Base-by-base conservation (phyloP, 306 rosid genomes). In the Spatholobus suberectus region DNA sequence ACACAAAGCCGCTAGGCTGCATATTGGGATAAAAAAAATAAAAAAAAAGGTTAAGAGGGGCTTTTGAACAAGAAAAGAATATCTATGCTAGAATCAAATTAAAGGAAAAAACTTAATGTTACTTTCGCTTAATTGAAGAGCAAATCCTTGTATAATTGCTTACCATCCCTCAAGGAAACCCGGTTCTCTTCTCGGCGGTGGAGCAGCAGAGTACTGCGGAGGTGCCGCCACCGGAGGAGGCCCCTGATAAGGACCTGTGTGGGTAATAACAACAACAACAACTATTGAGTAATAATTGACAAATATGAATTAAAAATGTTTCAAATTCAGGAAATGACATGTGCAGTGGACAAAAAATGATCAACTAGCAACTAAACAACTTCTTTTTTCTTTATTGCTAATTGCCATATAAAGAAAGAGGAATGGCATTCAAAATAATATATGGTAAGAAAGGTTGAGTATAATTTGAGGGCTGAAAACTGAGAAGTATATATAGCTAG, bases 91-190 rank as follows among this genome's bases (percentile, higher is more conserved):
- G 2, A 70, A 35, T 9, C 3, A 62, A 44, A n/a, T n/a, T n/a
- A n/a, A 62, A 17, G 15, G 0, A 14, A 4, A 37, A 75, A 49
- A 13, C 8, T 55, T 44, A 24, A 46, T 29, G 17, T 20, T 15
- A 76, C n/a, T 61, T 49, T 49, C 29, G 54, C 13, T 79, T 54
- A 52, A 78, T 54, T 74, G 46, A 58, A 68, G 34, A 17, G 72
- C 32, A 71, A 87, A 52, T 52, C 4, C 61, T 62, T 57, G 73
- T 37, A 24, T 43, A n/a, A 26, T 55, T 17, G 46, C 91, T 70
- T 75, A 91, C 97, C 97, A 93, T 78, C 97, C 97, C 81, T 93
- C 97, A 74, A 91, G 89, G 79, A 91, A 93, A 46, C 97, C 91
- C 0, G 80, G 83, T 75, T 89, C 47, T 87, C 84, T 81, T 37